Conservation (phyloP, 83 land plant species). For the Thuja plicata region DNA sequence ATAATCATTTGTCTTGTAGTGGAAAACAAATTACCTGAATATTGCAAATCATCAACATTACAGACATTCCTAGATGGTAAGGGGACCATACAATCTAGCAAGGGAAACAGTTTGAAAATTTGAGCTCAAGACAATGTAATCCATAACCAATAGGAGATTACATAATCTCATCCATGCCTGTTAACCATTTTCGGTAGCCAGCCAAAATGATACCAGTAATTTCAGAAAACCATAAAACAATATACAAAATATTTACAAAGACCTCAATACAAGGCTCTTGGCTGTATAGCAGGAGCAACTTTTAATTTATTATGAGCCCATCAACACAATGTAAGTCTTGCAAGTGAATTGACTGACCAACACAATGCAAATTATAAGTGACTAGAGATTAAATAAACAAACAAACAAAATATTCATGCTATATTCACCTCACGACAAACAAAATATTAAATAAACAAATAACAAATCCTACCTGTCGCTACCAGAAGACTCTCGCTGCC, state of each 20-base stretch:
- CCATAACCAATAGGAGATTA: background rate
- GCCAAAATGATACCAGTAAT: background rate
- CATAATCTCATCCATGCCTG: background rate
- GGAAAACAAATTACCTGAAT: background rate
- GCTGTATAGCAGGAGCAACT: too few relatives aligned
- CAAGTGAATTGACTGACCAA: background rate
- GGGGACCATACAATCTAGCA: background rate
- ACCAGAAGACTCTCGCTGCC: too few relatives aligned
- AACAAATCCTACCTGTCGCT: too few relatives aligned
- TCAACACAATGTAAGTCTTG: background rate
- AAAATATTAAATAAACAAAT: too few relatives aligned
- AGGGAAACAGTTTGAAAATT: background rate
- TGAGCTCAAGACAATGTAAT: background rate
- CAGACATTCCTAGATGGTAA: background rate
- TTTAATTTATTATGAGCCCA: too few relatives aligned
- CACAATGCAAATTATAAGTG: background rate
- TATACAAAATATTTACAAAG: background rate
- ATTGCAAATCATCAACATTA: background rate
- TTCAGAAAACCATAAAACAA: background rate
- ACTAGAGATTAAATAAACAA: background rate
- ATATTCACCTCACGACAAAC: too few relatives aligned
- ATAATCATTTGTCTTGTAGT: background rate
- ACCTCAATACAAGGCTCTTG: too few relatives aligned
- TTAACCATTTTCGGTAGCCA: background rate
- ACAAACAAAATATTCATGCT: too few relatives aligned